Conservation (phyloP, 2,329 filamentous ascomycete species). For the Parasarocladium wereldwijsianum region DNA sequence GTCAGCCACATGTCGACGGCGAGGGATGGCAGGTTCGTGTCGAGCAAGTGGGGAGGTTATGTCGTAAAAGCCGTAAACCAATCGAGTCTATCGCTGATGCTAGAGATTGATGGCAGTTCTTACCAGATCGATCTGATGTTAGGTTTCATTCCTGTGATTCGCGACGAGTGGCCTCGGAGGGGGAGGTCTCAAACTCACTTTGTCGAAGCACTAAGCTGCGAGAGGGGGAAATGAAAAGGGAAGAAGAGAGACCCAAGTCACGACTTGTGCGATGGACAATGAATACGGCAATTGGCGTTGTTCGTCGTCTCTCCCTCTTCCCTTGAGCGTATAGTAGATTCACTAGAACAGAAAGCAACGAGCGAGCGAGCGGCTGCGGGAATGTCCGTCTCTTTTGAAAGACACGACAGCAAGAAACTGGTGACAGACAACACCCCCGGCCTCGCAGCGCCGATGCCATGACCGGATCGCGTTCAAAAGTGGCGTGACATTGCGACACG, state of each 20-base stretch:
- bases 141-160: background rate
- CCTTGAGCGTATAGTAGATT: background rate
- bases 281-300: background rate
- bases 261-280: background rate
- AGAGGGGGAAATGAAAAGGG: background rate
- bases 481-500: slow-evolving; percentile 4
- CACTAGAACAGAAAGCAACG: background rate
- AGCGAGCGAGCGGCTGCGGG: background rate
- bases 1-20: slow-evolving; percentile 16
- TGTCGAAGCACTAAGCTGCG: background rate
- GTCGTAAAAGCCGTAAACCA: background rate
- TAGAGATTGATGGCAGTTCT: too few species aligned
- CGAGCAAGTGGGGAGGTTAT: background rate
- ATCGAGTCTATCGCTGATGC: too few species aligned
- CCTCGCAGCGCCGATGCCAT: background rate
- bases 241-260: background rate
- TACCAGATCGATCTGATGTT: too few species aligned
- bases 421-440: background rate
- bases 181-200: background rate
- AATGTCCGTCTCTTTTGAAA: background rate
- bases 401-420: background rate
- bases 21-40: background rate
- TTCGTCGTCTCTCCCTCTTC: slow-evolving; percentile 2
- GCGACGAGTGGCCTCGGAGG: background rate
- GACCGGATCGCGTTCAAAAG: slow-evolving; percentile 4